Percentiles rank a stretch among this genome's conserved stretches.
These are phyloP conservation scores for Daedaleopsis sinensis DNA, from an alignment of 768 basidiomycete genomes.

Conservation along the genomic window DNA sequence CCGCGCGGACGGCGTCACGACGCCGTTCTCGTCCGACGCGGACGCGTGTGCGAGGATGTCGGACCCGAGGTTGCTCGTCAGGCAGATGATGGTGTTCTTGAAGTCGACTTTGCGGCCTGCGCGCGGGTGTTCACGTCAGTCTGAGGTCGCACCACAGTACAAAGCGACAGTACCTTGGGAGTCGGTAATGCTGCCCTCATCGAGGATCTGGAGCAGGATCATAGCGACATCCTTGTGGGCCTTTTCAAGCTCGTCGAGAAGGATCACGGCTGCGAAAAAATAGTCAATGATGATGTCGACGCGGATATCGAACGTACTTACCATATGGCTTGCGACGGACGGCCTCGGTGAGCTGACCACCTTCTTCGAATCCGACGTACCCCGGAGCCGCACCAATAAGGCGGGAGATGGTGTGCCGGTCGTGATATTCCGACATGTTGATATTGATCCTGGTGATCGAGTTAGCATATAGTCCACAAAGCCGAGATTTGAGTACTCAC, in stretches of 20 bases:
- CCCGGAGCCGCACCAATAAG: constrained; percentile 93
- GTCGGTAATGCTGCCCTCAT: constrained; percentile 89
- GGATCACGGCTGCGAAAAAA: constrained; percentile 52
- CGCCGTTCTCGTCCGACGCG: constrained; percentile 63
- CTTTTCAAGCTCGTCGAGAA: constrained; percentile 71
- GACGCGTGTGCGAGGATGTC: constrained; percentile 73
- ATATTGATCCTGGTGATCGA: constrained; percentile 68
- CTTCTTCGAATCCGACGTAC: constrained; percentile 78
- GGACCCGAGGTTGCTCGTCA: constrained; percentile 83
- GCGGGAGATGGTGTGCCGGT: constrained; percentile 88
- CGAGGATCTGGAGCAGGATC: constrained; percentile 88
- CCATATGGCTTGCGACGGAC: constrained; percentile 64
- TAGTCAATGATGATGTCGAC: neutral
- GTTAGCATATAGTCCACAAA: neutral
- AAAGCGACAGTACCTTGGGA: constrained; percentile 50
- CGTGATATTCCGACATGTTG: constrained; percentile 97
- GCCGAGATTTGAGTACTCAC: constrained; percentile 46
- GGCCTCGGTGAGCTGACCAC: constrained; percentile 73
- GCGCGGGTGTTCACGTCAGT: neutral
- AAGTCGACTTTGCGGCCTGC: constrained; percentile 83
- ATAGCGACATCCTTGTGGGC: constrained; percentile 94
- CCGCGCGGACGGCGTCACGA: constrained; percentile 63
- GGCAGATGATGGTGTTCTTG: constrained; percentile 92
- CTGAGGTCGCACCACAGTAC: neutral
- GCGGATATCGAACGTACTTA: constrained; percentile 22